Percentiles rank a stretch among this genome's conserved stretches.
phyloP scores from a whole-genome alignment of 192 early-diverging fungal genomes.

The Irineochytrium annulatum region DNA sequence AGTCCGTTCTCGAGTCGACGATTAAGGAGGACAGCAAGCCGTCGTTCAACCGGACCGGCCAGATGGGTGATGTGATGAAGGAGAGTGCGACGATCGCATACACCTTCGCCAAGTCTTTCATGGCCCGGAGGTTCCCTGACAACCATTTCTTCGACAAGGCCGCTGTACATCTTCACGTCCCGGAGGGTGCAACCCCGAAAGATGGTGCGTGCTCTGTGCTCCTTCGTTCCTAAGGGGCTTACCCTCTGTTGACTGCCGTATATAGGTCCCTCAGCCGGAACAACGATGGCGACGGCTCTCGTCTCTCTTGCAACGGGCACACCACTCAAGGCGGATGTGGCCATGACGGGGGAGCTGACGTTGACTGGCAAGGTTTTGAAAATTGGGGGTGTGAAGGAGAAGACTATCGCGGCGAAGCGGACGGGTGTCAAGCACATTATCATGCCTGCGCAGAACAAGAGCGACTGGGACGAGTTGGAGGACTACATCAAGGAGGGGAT shows the following conservation, averaged over 20 bases:
- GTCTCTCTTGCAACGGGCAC: conserved; percentile 85
- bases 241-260: too few species aligned
- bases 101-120: conserved; percentile 86
- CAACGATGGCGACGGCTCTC: conserved; percentile 93
- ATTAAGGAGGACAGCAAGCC: conserved; percentile 58
- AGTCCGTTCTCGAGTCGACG: conserved; percentile 83
- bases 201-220: conserved; percentile 60
- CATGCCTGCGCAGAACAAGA: conserved; percentile 82
- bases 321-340: conserved; percentile 72
- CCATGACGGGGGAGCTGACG: conserved; percentile 99
- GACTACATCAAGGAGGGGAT: conserved; percentile 90
- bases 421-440: conserved; percentile 83
- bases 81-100: conserved; percentile 93
- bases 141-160: conserved; percentile 92
- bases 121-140: conserved; percentile 69
- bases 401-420: conserved; percentile 95
- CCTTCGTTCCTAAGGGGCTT: background rate
- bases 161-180: conserved; percentile 89
- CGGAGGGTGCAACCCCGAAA: conserved; percentile 96
- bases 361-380: conserved; percentile 95
- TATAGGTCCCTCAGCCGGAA: conserved; percentile 85
- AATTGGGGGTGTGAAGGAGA: conserved; percentile 97
- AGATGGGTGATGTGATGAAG: conserved; percentile 99
- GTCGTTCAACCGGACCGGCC: conserved; percentile 81
- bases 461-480: conserved; percentile 95